Percentiles rank a stretch among this genome's conserved stretches.
These are phyloP conservation scores for Monosporozyma aquatica DNA, from an alignment of 805 yeast species.

Conservation along the genomic window DNA sequence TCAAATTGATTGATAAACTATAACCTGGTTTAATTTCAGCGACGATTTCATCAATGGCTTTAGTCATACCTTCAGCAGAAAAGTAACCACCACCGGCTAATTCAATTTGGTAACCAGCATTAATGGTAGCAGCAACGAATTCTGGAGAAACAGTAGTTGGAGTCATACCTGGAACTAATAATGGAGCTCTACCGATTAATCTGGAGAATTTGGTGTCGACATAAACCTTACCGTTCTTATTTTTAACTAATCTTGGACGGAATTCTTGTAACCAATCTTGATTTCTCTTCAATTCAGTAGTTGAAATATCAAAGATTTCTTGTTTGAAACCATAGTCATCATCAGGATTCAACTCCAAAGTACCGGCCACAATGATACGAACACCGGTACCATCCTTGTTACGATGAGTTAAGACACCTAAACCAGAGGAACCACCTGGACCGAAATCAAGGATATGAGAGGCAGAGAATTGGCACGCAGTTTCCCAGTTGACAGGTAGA, in stretches of 20 bases:
- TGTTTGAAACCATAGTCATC: conserved; percentile 94
- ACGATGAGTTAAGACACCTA: conserved; percentile 92
- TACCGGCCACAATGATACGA: conserved; percentile 88
- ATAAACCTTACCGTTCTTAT: conserved; percentile 59
- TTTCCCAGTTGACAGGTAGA: conserved; percentile 92
- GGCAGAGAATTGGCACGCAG: conserved; percentile 67
- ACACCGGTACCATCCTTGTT: conserved; percentile 98
- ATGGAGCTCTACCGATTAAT: conserved; percentile 87
- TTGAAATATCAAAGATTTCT: conserved; percentile 73
- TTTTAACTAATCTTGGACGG: conserved; percentile 77
- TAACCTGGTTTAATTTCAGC: conserved; percentile 68
- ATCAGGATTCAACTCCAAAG: conserved; percentile 60
- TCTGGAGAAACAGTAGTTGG: conserved; percentile 95
- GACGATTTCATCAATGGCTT: conserved; percentile 69
- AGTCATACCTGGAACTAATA: conserved; percentile 99
- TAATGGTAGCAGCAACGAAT: conserved; percentile 86
- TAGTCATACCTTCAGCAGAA: conserved; percentile 56
- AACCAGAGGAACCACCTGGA: conserved; percentile 97
- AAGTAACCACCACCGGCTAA: conserved; percentile 99
- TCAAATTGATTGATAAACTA: conserved; percentile 84
- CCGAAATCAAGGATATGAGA: conserved; percentile 95
- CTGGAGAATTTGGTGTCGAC: conserved; percentile 93
- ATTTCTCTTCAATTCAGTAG: conserved; percentile 64
- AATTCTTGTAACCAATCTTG: conserved; percentile 85
- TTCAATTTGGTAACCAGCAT: conserved; percentile 96